These are phyloP conservation scores for Stellera chamaejasme DNA, from an alignment of 345 rosid genomes.

Conservation along the genomic window DNA sequence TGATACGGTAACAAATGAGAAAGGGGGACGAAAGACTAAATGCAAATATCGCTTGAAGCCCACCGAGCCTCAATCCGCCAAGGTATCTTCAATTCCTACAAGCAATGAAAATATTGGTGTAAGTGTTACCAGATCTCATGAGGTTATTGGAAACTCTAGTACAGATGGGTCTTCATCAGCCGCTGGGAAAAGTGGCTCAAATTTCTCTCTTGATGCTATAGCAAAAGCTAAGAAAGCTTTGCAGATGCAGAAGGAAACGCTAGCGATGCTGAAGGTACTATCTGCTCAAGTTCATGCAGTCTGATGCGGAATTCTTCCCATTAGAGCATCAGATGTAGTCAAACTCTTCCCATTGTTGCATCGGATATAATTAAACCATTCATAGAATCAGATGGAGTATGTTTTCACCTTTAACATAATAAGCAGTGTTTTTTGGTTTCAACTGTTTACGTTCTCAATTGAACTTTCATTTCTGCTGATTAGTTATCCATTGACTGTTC, in stretches of 20 bases:
- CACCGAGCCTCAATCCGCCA: slow-evolving; percentile 45
- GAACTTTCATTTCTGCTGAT: neutral
- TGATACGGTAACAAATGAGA: too few relatives aligned
- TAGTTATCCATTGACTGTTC: neutral
- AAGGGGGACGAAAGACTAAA: too few relatives aligned
- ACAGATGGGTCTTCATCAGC: slow-evolving; percentile 86
- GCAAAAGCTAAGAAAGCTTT: slow-evolving; percentile 86
- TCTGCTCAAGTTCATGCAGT: slow-evolving; percentile 31
- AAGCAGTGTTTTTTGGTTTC: neutral
- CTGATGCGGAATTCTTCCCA: too few relatives aligned
- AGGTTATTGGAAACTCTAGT: slow-evolving; percentile 99
- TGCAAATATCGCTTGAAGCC: slow-evolving; percentile 1
- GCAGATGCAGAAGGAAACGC: slow-evolving; percentile 59
- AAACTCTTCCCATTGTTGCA: too few relatives aligned
- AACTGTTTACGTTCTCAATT: neutral
- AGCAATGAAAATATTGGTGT: slow-evolving; percentile 98
- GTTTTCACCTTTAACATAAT: too few relatives aligned
- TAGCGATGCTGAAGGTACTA: slow-evolving; percentile 59
- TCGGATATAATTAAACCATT: too few relatives aligned
- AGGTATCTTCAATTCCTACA: slow-evolving; percentile 96
- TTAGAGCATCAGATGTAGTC: too few relatives aligned
- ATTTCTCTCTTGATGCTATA: slow-evolving; percentile 75
- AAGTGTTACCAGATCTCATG: slow-evolving; percentile 97
- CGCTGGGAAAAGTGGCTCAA: slow-evolving; percentile 79
- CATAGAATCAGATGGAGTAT: too few relatives aligned